Percentiles rank a stretch among this genome's conserved stretches.
Conservation (phyloP, 352 stramenopile genomes). For the Aphanomyces stellatus region DNA sequence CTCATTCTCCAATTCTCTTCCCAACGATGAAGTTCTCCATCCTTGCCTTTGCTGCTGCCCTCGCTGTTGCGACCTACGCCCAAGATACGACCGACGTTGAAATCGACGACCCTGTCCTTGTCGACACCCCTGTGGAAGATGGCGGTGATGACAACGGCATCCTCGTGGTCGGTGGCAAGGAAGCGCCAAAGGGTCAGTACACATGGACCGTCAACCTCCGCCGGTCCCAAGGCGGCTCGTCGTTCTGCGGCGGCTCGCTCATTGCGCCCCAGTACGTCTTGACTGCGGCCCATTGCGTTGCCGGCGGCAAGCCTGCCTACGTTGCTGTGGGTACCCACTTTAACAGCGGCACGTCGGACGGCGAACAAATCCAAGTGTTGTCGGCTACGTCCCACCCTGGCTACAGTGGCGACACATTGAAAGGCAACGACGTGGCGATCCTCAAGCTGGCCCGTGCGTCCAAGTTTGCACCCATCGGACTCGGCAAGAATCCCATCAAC, state of each 20-base stretch:
- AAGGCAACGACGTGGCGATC: neutral
- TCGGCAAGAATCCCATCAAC: neutral
- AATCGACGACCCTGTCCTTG: too few relatives aligned
- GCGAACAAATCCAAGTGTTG: neutral
- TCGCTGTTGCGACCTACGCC: too few relatives aligned
- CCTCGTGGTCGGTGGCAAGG: neutral
- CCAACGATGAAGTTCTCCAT: too few relatives aligned
- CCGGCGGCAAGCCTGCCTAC: conserved; percentile 25
- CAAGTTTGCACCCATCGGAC: neutral
- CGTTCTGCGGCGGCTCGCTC: conserved; percentile 32
- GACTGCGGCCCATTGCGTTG: conserved; percentile 27
- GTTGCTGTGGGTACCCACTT: neutral
- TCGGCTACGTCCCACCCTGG: neutral
- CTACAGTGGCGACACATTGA: neutral
- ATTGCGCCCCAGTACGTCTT: conserved; percentile 26
- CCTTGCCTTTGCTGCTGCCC: too few relatives aligned
- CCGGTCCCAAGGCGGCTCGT: conserved; percentile 26
- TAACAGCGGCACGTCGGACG: neutral
- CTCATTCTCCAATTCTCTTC: too few relatives aligned
- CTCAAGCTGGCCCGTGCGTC: neutral
- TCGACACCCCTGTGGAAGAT: too few relatives aligned
- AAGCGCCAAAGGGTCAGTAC: too few relatives aligned
- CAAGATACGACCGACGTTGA: too few relatives aligned
- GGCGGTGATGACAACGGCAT: too few relatives aligned
- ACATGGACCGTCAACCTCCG: conserved; percentile 41